Evolutionary conservation across 257 asterid genomes (phyloP).

Genomic region (Solanum sitiens): DNA sequence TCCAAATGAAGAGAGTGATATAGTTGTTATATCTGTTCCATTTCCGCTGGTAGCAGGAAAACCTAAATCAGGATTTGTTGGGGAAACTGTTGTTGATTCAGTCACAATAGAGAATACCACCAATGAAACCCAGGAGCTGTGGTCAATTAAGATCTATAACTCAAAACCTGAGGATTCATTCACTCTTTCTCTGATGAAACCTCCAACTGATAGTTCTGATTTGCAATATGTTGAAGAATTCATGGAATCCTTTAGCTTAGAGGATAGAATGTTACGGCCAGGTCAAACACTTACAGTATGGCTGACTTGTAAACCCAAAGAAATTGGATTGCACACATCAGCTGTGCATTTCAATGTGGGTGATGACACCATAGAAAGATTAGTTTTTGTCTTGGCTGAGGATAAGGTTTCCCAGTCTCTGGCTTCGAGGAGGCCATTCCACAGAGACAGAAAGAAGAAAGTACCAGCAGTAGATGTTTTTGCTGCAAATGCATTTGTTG

Average conservation of each 20-base stretch:
- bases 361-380: slow-evolving; percentile 67
- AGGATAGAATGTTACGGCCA: slow-evolving; percentile 46
- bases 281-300: slow-evolving; percentile 46
- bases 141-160: slow-evolving; percentile 75
- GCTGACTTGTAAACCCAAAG: slow-evolving; percentile 92
- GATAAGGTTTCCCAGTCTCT: slow-evolving; percentile 69
- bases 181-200: slow-evolving; percentile 66
- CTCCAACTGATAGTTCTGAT: slow-evolving; percentile 59
- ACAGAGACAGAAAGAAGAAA: slow-evolving; percentile 43
- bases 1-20: slow-evolving; percentile 54
- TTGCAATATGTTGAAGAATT: slow-evolving; percentile 35
- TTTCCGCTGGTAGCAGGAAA: slow-evolving; percentile 50
- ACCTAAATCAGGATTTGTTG: slow-evolving; percentile 61
- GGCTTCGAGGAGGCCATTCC: slow-evolving; percentile 54
- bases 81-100: slow-evolving; percentile 44
- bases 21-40: slow-evolving; percentile 59
- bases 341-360: slow-evolving; percentile 71
- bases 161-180: slow-evolving; percentile 75
- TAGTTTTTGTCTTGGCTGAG: slow-evolving; percentile 69
- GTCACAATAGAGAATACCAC: slow-evolving; percentile 50
- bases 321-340: slow-evolving; percentile 63
- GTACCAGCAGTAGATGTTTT: slow-evolving; percentile 23
- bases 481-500: slow-evolving; percentile 29
- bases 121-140: slow-evolving; percentile 42
- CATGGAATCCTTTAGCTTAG: slow-evolving; percentile 51